phyloP scores from a whole-genome alignment of 257 asterid genomes.

The Solanum paucissectum region DNA sequence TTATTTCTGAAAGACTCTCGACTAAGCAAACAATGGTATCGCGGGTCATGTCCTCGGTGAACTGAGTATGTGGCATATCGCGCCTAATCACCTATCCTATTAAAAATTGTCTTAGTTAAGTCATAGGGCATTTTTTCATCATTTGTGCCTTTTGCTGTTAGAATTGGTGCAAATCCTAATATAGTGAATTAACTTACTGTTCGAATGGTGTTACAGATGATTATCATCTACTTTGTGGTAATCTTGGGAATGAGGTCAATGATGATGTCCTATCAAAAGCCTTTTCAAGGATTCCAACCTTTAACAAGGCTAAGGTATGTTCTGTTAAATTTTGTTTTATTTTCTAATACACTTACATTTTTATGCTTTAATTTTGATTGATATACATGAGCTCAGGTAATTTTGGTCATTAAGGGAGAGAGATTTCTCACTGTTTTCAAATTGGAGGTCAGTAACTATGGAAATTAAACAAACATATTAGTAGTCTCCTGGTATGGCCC shows the following conservation, averaged over 20 bases:
- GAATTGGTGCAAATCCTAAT: neutral
- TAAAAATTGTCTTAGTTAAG: neutral
- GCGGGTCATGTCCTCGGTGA: no score
- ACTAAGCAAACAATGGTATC: no score
- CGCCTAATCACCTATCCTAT: neutral
- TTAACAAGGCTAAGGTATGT: conserved; percentile 80
- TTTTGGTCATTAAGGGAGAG: conserved; percentile 14
- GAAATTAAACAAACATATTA: no score
- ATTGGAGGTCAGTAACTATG: no score
- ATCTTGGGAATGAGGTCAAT: conserved; percentile 97
- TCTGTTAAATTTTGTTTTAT: neutral
- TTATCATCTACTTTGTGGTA: conserved; percentile 80
- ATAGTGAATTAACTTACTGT: neutral
- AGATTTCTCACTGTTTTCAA: no score
- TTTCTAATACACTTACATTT: neutral
- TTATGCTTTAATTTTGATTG: neutral
- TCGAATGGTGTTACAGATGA: conserved; percentile 45
- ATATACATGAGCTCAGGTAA: conserved; percentile 38
- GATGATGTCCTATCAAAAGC: conserved; percentile 87
- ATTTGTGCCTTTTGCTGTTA: neutral
- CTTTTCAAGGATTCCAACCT: conserved; percentile 72
- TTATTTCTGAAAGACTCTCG: no score
- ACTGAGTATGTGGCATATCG: no score
- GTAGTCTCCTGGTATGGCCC: no score
- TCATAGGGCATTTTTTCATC: neutral